Evolutionary conservation across 78 protist species (phyloP), one percentile per base, ranked within the genome.

Genomic region (Dictyostelium capitatum): DNA sequence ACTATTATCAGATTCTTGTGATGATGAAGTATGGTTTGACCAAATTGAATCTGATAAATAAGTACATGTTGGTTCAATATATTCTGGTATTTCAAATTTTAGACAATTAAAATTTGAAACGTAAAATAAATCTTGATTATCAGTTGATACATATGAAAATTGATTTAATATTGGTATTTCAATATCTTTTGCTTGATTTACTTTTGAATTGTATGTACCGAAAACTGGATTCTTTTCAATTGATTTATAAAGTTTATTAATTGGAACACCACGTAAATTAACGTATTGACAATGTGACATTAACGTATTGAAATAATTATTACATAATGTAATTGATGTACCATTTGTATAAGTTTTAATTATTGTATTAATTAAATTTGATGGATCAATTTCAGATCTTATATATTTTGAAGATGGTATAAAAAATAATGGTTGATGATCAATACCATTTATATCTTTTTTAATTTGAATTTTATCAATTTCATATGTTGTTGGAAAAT

Each of bases 261-360:
- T 56, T 30, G 73, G 85, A 41, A 17, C 17, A 28, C 50, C 53
- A 19, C 85, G 30, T 4, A 57, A 70, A 43, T 80, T 57, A 41
- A 80, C 62, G 43, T 56, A 80, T 41, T 80, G 85, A 23, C 85
- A 80, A 41, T 57, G 67, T 20, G 62, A 57, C 51, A 59, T 57
- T 43, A 80, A 43, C 48, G 23, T 62, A 6, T 28, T 23, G 20
- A 25, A 23, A 43, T 80, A 80, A 10, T 80, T 46, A n/a, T 54
- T 47, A 41, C 85, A 80, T 5, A 80, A 19, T n/a, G 67, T 54
- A 59, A 80, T 32, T 1, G 85, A 67, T 30, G 57, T 23, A n/a
- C 85, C 85, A 11, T 62, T 62, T 62, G 70, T 25, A n/a, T 37
- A 37, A 37, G 43, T 37, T 37, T 37, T 37, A 37, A 1, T 37